phyloP scores from a whole-genome alignment of 1,139 yeast genomes.

The Kluyveromyces sp. region DNA sequence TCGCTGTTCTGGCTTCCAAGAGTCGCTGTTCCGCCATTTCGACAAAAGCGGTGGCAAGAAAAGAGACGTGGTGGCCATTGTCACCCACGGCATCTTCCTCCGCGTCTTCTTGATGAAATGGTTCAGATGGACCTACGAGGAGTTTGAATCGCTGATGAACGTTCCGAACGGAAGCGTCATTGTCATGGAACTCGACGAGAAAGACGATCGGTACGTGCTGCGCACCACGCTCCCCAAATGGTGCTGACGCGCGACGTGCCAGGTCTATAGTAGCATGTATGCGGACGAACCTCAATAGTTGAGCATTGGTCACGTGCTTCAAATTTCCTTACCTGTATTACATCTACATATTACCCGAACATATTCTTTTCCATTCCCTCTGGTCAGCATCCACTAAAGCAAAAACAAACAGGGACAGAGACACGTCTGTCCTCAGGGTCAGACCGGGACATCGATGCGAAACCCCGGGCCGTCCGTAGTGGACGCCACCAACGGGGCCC shows the following conservation, averaged over 20 bases:
- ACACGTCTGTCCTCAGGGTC: too few species aligned
- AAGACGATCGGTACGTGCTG: slow-evolving; percentile 41
- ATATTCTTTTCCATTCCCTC: too few species aligned
- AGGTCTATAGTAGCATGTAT: too few species aligned
- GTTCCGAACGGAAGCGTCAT: slow-evolving; percentile 80
- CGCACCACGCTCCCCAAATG: slow-evolving; percentile 53
- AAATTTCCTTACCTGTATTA: too few species aligned
- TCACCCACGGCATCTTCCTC: slow-evolving; percentile 92
- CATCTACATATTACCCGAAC: too few species aligned
- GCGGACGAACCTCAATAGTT: neutral
- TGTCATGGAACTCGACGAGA: slow-evolving; percentile 57
- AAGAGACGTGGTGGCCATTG: slow-evolving; percentile 58
- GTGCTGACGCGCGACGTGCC: slow-evolving; percentile 24
- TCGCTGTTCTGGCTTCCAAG: slow-evolving; percentile 83
- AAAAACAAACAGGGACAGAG: too few species aligned
- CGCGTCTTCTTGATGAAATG: slow-evolving; percentile 87
- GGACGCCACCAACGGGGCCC: too few species aligned
- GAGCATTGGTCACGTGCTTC: neutral
- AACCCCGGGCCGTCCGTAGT: too few species aligned
- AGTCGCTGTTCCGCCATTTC: slow-evolving; percentile 75
- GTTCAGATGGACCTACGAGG: slow-evolving; percentile 89
- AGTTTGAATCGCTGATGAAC: slow-evolving; percentile 74
- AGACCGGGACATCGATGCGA: too few species aligned
- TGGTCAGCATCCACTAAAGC: too few species aligned
- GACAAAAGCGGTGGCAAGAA: slow-evolving; percentile 30